These are phyloP conservation scores for Aspergillus melleus DNA, from an alignment of 2,329 filamentous ascomycete species.

Conservation along the genomic window DNA sequence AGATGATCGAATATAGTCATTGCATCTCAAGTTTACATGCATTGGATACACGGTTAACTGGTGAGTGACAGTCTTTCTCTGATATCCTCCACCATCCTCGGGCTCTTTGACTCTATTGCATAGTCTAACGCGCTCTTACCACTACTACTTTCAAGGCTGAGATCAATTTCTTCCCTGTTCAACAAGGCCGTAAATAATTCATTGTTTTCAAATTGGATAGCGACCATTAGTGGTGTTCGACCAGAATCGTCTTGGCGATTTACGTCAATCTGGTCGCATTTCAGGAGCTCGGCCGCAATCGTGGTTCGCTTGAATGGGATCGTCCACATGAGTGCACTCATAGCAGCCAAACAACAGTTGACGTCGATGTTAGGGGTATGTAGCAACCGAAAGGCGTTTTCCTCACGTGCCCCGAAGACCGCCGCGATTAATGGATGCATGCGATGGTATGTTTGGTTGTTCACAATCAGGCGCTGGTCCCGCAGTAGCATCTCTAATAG, in stretches of 20 bases:
- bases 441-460: neutral
- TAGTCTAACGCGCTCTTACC: neutral
- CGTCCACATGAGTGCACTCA: neutral
- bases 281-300: neutral
- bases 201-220: neutral
- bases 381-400: neutral
- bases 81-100: neutral
- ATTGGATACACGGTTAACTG: neutral
- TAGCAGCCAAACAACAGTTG: neutral
- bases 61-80: neutral
- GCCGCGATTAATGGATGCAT: neutral
- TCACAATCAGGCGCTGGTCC: neutral
- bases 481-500: neutral
- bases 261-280: neutral
- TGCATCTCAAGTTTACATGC: neutral
- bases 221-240: neutral
- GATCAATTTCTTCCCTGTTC: neutral
- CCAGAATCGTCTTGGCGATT: neutral
- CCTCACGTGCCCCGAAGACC: neutral
- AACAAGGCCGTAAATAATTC: neutral
- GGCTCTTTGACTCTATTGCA: neutral
- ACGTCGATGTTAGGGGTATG: neutral
- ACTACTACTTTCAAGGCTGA: neutral
- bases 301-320: neutral
- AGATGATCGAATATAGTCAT: neutral